Base-by-base conservation (phyloP, 768 basidiomycete species). In the Russula sp. region DNA sequence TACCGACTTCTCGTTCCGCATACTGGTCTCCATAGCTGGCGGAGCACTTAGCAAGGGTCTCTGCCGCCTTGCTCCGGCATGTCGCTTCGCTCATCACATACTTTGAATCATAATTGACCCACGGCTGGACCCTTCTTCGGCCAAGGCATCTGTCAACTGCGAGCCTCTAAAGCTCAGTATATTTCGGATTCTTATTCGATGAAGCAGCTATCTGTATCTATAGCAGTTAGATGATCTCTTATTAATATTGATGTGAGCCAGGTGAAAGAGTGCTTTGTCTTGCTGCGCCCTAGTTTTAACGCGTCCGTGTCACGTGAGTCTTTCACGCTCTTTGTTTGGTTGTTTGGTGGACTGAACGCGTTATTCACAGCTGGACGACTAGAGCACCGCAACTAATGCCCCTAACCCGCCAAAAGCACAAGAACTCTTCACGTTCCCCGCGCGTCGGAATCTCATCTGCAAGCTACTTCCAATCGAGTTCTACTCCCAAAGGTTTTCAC, bases 401-500 rank as follows among this genome's bases (percentile, higher is more conserved):
- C n/a, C 53, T 68, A 50, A 68, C 61, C 50, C 58, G 60, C 54
- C 59, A 60, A 36, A 68, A 66, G 44, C 3, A 40, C 24, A 61
- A 62, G 44, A 68, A 40, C 55, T 14, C 58, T 20, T 68, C 65
- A 32, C 67, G 67, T 28, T 63, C 67, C 32, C 65, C 67, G 18
- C 65, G 65, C n/a, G 62, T 60, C 13, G 67, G 65, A 26, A 66
- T 68, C 42, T 66, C 66, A 14, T 65, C 65, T 54, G 59, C 63
- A 5, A 58, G 26, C 18, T 61, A 59, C 32, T 61, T 69, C 18
- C 66, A 64, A 46, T 58, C 59, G 30, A 50, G 40, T 51, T 51
- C 62, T 14, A 57, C 68, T 8, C 65, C 71, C 28, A 73, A 72
- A 11, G 62, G 67, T 5, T 76, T 76, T 49, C 65, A 71, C 8